Base-by-base conservation (phyloP, 257 asterid genomes). In the Nicotiana noctiflora region DNA sequence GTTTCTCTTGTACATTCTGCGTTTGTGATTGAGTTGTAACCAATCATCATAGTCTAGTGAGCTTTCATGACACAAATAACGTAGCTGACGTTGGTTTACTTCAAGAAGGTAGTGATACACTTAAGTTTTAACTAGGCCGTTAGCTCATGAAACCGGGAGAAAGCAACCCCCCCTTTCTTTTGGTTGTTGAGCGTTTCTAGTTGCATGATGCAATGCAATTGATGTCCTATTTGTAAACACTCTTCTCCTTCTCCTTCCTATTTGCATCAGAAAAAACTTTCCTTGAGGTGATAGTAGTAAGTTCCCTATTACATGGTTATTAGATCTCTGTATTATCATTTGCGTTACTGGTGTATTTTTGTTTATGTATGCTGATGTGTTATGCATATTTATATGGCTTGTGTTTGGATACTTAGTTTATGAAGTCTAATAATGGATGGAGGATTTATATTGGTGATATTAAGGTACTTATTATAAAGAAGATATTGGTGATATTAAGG, bases 371-470 rank as follows among this genome's bases (percentile, higher is more conserved):
- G 37, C 77, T 21, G 13, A 12, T 70, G 59, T 70, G 77, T 46
- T 46, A 70, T 21, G 59, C 55, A 77, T 77, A 81, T 81, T 14
- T 83, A 51, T 68, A 44, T 70, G 80, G 82, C 77, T 56, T 40
- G 76, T 51, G 51, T 56, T 80, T 32, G 63, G 66, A 27, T 37
- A 13, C 29, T 31, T 40, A 62, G 77, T 75, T 52, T 44, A 51
- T 53, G 76, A 46, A 75, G 67, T 59, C 60, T 49, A 61, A 60
- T 61, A 53, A 55, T 68, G 55, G 66, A 21, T 23, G 18, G 7
- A 60, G 34, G 18, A 23, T 60, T 60, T 14, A 60, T 59, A 19
- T 59, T 10, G 65, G 65, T 9, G 65, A 59, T 4, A 56, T 60
- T 23, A 6, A 21, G 65, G 31, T 59, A 59, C 15, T 19, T 57